Evolutionary conservation across 306 rosid species (phyloP).

Genomic region (Lagenaria siceraria): DNA sequence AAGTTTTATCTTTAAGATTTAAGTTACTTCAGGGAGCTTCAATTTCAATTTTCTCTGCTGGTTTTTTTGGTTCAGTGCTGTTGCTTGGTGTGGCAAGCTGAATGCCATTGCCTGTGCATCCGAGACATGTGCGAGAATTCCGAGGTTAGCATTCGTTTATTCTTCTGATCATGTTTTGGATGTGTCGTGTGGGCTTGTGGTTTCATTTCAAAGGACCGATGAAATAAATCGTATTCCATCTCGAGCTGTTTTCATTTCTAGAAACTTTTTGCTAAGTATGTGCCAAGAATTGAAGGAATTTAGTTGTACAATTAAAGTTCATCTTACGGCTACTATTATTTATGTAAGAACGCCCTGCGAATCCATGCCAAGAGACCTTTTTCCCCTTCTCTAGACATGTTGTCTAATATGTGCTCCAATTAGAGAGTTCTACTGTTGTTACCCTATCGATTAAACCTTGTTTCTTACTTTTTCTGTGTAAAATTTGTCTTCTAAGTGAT

Average conservation of each 20-base stretch:
- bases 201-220: background rate
- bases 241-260: background rate
- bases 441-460: background rate
- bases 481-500: background rate
- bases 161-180: background rate
- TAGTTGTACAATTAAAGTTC: background rate
- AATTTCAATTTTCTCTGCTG: background rate
- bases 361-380: background rate
- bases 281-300: background rate
- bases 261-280: background rate
- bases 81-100: slow-evolving; percentile 92
- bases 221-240: background rate
- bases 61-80: slow-evolving; percentile 52
- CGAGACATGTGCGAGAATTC: slow-evolving; percentile 90
- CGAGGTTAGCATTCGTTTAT: slow-evolving; percentile 45
- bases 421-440: background rate
- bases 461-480: background rate
- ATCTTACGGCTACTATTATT: background rate
- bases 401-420: background rate
- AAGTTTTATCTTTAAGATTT: no score
- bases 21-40: background rate
- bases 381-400: background rate
- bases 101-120: slow-evolving; percentile 97
- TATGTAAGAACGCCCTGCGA: background rate
- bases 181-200: background rate